phyloP scores from a whole-genome alignment of 116 monocot species.

The Posidonia oceanica region DNA sequence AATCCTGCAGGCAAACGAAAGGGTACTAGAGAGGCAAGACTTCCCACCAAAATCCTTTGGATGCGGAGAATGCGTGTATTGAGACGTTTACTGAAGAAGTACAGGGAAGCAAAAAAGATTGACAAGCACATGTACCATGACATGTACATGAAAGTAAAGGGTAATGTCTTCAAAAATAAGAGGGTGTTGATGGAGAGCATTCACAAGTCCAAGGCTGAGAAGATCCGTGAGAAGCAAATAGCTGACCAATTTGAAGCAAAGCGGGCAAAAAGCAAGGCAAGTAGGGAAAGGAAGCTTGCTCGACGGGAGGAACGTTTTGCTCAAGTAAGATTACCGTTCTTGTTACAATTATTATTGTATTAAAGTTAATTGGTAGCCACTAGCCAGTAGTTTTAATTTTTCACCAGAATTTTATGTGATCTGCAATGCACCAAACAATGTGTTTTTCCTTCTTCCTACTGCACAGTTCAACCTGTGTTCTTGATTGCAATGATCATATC shows the following conservation, averaged over 20 bases:
- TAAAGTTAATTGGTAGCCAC: no score
- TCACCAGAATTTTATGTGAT: no score
- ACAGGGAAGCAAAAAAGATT: slow-evolving; percentile 60
- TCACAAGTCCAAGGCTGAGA: slow-evolving; percentile 81
- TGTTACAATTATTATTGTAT: no score
- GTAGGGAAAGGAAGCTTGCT: slow-evolving; percentile 64
- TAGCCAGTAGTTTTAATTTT: no score
- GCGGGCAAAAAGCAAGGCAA: slow-evolving; percentile 65
- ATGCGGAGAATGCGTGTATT: slow-evolving; percentile 67
- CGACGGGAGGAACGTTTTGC: slow-evolving; percentile 61
- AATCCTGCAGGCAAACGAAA: slow-evolving; percentile 37
- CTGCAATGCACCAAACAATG: no score
- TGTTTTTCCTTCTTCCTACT: no score
- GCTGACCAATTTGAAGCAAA: slow-evolving; percentile 75
- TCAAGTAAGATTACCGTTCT: slow-evolving; percentile 14
- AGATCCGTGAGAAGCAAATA: slow-evolving; percentile 63
- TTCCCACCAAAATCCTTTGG: slow-evolving; percentile 59
- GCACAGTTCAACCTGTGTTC: no score
- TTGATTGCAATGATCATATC: no score
- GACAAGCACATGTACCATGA: slow-evolving; percentile 75
- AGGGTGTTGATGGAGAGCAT: slow-evolving; percentile 84
- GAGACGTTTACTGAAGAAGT: slow-evolving; percentile 51
- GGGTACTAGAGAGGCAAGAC: slow-evolving; percentile 66
- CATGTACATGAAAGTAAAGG: slow-evolving; percentile 40
- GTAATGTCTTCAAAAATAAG: slow-evolving; percentile 54